A percentile compares a stretch with the other conserved stretches of the same genome.
Conservation (phyloP, 2,329 filamentous ascomycete species). For the Hymenotorrendiella dingleyae region DNA sequence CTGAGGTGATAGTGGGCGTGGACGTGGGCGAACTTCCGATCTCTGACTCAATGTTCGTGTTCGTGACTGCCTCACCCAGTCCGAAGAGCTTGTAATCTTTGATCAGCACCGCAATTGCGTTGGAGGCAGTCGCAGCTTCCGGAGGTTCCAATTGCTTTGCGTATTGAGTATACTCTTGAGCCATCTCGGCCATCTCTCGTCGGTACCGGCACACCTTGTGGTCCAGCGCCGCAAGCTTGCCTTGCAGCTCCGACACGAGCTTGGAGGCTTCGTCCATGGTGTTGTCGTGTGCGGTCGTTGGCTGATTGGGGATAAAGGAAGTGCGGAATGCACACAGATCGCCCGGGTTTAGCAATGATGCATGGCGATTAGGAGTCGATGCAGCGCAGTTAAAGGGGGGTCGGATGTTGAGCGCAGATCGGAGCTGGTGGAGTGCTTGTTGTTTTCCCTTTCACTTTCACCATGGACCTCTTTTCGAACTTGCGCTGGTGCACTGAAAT, state of each 20-base stretch:
- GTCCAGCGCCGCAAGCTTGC: conserved; percentile 45
- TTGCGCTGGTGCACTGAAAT: too few relatives aligned
- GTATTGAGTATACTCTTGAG: conserved; percentile 50
- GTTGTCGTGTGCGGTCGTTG: background rate
- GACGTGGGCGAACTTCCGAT: too few relatives aligned
- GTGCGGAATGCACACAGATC: too few relatives aligned
- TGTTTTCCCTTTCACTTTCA: too few relatives aligned
- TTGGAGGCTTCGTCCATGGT: conserved; percentile 44
- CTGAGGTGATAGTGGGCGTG: too few relatives aligned
- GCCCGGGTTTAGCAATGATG: too few relatives aligned
- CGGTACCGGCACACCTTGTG: conserved; percentile 51
- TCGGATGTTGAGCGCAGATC: too few relatives aligned
- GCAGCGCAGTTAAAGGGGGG: too few relatives aligned
- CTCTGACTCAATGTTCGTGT: conserved; percentile 20
- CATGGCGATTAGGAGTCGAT: too few relatives aligned
- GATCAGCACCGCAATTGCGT: conserved; percentile 32
- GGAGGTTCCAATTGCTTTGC: conserved; percentile 42
- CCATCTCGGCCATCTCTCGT: conserved; percentile 49
- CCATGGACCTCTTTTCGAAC: too few relatives aligned
- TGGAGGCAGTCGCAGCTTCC: conserved; percentile 42
- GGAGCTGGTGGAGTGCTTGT: too few relatives aligned
- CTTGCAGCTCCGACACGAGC: conserved; percentile 31
- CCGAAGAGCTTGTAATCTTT: conserved; percentile 23
- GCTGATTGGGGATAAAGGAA: too few relatives aligned
- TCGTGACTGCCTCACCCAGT: conserved; percentile 13